Base-by-base conservation (phyloP, 2,329 filamentous ascomycete genomes). In the Teratosphaeria pseudoeucalypti region DNA sequence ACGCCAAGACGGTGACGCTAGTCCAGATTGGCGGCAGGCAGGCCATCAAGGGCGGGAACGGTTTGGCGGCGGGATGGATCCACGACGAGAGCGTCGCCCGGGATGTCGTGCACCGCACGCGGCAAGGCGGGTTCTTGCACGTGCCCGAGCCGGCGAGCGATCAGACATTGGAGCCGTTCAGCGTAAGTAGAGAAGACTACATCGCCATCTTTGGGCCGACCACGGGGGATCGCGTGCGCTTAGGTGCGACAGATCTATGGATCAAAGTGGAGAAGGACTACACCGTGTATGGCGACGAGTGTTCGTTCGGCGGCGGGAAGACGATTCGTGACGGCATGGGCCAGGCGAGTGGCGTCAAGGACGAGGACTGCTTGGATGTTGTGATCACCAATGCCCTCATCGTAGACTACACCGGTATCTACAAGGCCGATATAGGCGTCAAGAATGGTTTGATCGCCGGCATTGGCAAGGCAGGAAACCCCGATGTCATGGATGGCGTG, bases 401-500 rank as follows among this genome's bases (percentile, higher is more conserved):
- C 43, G 81, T 97, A 23, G 92, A 97, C 76, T 95, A 88, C 82
- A 87, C 83, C 1, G 92, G 92, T 55, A 96, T 97, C 70, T 95
- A 90, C 80, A 97, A 97, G 77, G 92, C 92, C 6, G 92, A 97
- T 73, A 95, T 97, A 71, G 92, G 92, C 32, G 86, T 97, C 73
- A 96, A 95, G 74, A 76, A 91, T 66, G 92, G 92, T 2, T 72
- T 88, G 47, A 96, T 97, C 68, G 86, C 87, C 32, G 92, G 85
- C 0, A 92, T 97, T 66, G 92, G 92, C 61, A 96, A 97, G 75
- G 90, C 92, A 16, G 92, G 92, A 23, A 97, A 96, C 69, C 92
- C 92, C n/a, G 92, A 97, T 74, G 85, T 95, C 54, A 96, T 96
- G 92, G 87, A 94, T 34, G 89, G 89, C 4, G 90, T 97, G 6